Conservation (phyloP, 805 yeast species). For the Wickerhamomyces chaumierensis region DNA sequence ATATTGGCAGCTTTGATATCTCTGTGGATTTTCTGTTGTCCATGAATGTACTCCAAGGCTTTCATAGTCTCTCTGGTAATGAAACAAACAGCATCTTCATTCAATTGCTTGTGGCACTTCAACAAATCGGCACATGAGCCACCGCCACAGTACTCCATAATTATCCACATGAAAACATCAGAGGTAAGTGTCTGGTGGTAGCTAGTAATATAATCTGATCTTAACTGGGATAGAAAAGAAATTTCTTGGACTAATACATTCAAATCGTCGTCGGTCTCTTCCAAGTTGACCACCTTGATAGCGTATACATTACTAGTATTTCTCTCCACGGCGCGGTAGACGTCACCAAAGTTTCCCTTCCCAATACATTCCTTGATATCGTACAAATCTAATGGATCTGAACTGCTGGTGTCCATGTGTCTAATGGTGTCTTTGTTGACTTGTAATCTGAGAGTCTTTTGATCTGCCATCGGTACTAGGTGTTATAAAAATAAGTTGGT, state of each 20-base stretch:
- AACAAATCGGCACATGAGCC: slow-evolving; percentile 80
- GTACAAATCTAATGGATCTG: slow-evolving; percentile 21
- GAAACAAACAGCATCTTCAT: slow-evolving; percentile 49
- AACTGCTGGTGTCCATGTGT: slow-evolving; percentile 2
- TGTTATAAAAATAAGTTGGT: too few species aligned
- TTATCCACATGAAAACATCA: slow-evolving; percentile 71
- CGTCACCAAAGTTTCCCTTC: slow-evolving; percentile 81
- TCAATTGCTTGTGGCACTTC: slow-evolving; percentile 38
- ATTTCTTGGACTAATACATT: slow-evolving; percentile 67
- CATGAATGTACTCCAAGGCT: slow-evolving; percentile 72
- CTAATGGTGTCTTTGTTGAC: background rate
- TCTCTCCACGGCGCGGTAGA: slow-evolving; percentile 42
- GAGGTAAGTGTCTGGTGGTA: slow-evolving; percentile 52
- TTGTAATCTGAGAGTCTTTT: too few species aligned
- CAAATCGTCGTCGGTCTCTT: slow-evolving; percentile 68
- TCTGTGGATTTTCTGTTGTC: slow-evolving; percentile 69
- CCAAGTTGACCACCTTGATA: slow-evolving; percentile 76
- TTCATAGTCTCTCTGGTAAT: slow-evolving; percentile 51
- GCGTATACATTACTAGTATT: slow-evolving; percentile 47
- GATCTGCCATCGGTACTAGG: too few species aligned
- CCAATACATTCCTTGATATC: slow-evolving; percentile 53
- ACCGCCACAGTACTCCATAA: slow-evolving; percentile 93
- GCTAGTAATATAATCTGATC: slow-evolving; percentile 51
- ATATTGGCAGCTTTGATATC: slow-evolving; percentile 90
- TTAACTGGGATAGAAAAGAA: slow-evolving; percentile 54